Base-by-base conservation (phyloP, 75 land plant genomes). In the Pinus albicaulis region DNA sequence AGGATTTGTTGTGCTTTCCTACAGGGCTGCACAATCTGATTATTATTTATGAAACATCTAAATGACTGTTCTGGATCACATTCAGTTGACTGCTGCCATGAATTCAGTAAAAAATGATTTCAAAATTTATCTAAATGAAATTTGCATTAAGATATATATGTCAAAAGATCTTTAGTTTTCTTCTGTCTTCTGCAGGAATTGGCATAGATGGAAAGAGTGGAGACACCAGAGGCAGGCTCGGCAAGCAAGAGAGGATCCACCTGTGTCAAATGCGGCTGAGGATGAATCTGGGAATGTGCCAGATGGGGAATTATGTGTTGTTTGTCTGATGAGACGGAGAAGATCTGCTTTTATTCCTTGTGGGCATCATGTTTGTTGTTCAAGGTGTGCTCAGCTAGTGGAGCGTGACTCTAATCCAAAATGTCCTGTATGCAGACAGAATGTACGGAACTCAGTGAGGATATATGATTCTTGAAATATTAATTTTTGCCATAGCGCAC, bases 281-380 rank as follows among this genome's bases (percentile, higher is more conserved):
- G 86, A 83, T 56, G 82, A 83, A n/a, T 34, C 74, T n/a, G 81
- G 71, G 20, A 93, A 95, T 53, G 81, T 92, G 73, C 91, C 95
- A 3, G 95, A 94, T 77, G 95, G 98, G n/a, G 79, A 94, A 66
- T 77, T 94, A 41, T 96, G 99, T 76, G 91, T 96, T 11, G 78
- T 96, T 55, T 96, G 99, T 65, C 76, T 90, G 72, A 71, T 76
- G 76, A 88, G 91, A 60, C 81, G 93, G 71, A 82, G 87, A 62
- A 76, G 87, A 63, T 85, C 90, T 20, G 99, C 95, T 10, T 96
- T 96, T 73, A 70, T 86, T 73, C 91, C 95, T 56, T 96, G 99
- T 76, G 99, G 99, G 19, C 99, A 96, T 80, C 88, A 87, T 19
- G 99, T 94, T 22, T 96, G 99, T 38, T 96, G 99, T 65, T 74